A percentile compares a stretch with the other conserved stretches of the same genome.
Conservation (phyloP, 805 yeast species). For the Yamadazyma laniorum region DNA sequence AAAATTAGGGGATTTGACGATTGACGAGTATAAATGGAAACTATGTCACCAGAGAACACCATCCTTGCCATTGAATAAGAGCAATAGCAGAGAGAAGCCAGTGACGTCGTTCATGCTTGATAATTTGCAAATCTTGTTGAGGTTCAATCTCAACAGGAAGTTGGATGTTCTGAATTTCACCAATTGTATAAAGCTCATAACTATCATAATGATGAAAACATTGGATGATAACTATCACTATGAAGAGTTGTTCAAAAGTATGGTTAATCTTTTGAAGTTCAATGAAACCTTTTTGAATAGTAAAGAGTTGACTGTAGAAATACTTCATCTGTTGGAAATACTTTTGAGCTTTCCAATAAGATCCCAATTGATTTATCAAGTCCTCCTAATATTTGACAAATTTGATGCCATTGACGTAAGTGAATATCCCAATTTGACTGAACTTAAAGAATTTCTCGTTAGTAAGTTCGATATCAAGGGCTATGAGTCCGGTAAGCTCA, state of each 20-base stretch:
- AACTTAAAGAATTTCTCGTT: slow-evolving; percentile 11
- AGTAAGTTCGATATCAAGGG: slow-evolving; percentile 17
- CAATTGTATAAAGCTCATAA: slow-evolving; percentile 10
- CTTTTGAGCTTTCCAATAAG: slow-evolving; percentile 3
- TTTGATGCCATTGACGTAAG: slow-evolving; percentile 9
- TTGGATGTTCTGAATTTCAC: slow-evolving; percentile 28
- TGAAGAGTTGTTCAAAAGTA: slow-evolving; percentile 29
- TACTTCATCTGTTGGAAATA: slow-evolving; percentile 9
- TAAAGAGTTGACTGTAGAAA: slow-evolving; percentile 6
- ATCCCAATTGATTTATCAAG: slow-evolving; percentile 9
- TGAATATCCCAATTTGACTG: slow-evolving; percentile 3
- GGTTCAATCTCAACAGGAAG: slow-evolving; percentile 39
- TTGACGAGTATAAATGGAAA: slow-evolving; percentile 42
- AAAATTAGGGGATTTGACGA: slow-evolving; percentile 13
- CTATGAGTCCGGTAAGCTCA: slow-evolving; percentile 16
- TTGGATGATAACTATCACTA: slow-evolving; percentile 19
- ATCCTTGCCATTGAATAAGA: slow-evolving; percentile 25
- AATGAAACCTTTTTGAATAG: slow-evolving; percentile 9
- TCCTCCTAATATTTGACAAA: slow-evolving; percentile 14
- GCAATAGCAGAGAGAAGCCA: slow-evolving; percentile 25
- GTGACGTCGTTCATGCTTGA: slow-evolving; percentile 34
- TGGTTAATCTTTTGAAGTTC: slow-evolving; percentile 32
- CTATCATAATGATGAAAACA: slow-evolving; percentile 7
- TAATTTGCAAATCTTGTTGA: slow-evolving; percentile 24
- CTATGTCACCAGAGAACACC: slow-evolving; percentile 41